Conservation (phyloP, 495 filamentous ascomycete species). For the Xylaria bambusicola region DNA sequence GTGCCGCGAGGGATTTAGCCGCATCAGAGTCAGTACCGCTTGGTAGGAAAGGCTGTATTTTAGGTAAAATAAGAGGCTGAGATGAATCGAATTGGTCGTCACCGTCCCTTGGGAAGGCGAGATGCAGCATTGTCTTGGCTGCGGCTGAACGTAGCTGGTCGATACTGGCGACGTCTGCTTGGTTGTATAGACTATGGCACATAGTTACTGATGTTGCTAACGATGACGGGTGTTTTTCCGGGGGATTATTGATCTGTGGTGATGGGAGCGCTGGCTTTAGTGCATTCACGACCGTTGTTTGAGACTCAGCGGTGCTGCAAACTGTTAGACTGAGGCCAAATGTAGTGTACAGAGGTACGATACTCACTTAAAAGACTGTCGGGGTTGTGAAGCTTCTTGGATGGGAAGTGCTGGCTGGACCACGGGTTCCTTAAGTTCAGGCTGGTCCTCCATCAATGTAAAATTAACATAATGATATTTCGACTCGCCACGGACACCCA, state of each 20-base stretch:
- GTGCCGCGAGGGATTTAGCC: slow-evolving; percentile 74
- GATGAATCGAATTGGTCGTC: slow-evolving; percentile 55
- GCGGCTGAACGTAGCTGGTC: slow-evolving; percentile 48
- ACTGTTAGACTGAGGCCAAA: slow-evolving; percentile 27
- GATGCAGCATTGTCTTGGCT: slow-evolving; percentile 62
- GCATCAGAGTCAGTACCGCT: slow-evolving; percentile 76
- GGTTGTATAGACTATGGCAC: slow-evolving; percentile 53
- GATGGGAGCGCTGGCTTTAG: slow-evolving; percentile 72
- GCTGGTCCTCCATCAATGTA: slow-evolving; percentile 64
- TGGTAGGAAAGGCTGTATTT: slow-evolving; percentile 75
- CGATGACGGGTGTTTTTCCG: slow-evolving; percentile 20
- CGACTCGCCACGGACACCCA: slow-evolving; percentile 93
- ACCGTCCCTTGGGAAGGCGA: slow-evolving; percentile 63
- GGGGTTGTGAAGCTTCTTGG: slow-evolving; percentile 36
- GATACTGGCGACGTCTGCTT: slow-evolving; percentile 46
- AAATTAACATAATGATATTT: slow-evolving; percentile 98
- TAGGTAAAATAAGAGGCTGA: slow-evolving; percentile 73
- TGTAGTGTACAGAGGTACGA: neutral
- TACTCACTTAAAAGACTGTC: slow-evolving; percentile 47
- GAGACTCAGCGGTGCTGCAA: slow-evolving; percentile 27
- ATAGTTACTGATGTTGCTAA: slow-evolving; percentile 13
- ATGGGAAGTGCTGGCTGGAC: slow-evolving; percentile 41
- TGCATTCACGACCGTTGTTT: slow-evolving; percentile 28
- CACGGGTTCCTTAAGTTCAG: slow-evolving; percentile 43
- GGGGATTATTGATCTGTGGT: slow-evolving; percentile 47